Evolutionary conservation across 139 green algal genomes (phyloP).

Genomic region (Astrephomene gubernaculifera): DNA sequence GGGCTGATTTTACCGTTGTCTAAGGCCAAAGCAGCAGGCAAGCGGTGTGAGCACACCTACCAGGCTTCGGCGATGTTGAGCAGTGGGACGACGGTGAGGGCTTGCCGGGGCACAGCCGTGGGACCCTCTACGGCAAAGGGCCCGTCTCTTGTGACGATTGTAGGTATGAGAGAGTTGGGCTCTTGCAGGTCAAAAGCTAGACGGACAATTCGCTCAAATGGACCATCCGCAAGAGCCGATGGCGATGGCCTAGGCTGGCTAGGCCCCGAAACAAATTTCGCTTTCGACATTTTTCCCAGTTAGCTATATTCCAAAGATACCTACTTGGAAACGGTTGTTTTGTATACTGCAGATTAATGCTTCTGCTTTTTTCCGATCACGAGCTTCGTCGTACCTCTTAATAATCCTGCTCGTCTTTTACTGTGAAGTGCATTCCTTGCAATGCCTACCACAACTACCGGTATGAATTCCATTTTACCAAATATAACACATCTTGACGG

Average conservation of each 20-base stretch:
- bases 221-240: neutral
- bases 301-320: no score
- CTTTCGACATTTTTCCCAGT: neutral
- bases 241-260: neutral
- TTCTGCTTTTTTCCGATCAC: no score
- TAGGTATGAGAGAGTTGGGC: neutral
- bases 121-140: neutral
- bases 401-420: no score
- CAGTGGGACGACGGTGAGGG: conserved; percentile 1
- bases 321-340: no score
- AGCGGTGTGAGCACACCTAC: neutral
- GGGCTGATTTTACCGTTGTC: no score
- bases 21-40: no score
- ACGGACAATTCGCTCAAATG: neutral
- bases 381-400: no score
- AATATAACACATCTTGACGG: no score
- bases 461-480: no score
- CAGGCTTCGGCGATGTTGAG: neutral
- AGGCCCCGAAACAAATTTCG: neutral
- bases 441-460: no score
- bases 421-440: no score
- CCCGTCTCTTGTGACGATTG: conserved; percentile 16
- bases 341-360: no score
- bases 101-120: neutral
- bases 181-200: neutral